Evolutionary conservation across 2,329 filamentous ascomycete species (phyloP).

Genomic region (Aspergillus nomiae): DNA sequence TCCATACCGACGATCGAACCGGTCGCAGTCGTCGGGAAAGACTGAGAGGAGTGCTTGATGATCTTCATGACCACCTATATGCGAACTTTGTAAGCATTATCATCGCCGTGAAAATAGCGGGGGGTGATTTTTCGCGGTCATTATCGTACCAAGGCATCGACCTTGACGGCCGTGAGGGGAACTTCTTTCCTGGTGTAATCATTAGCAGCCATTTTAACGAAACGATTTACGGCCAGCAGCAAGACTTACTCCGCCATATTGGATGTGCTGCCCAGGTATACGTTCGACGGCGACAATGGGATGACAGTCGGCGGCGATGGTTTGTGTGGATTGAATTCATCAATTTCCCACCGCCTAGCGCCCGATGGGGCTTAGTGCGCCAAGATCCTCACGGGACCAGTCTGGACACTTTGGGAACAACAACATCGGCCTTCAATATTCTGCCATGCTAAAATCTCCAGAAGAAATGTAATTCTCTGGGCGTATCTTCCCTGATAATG

Average conservation of each 20-base stretch:
- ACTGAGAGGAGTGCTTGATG: slow-evolving; percentile 88
- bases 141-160: slow-evolving; percentile 82
- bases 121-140: slow-evolving; percentile 34
- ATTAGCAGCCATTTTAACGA: slow-evolving; percentile 18
- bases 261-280: slow-evolving; percentile 25
- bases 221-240: background rate
- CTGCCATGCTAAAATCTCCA: background rate
- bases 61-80: slow-evolving; percentile 92
- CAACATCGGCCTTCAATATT: background rate
- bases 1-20: slow-evolving; percentile 95
- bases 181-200: slow-evolving; percentile 59
- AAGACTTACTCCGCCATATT: slow-evolving; percentile 37
- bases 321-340: slow-evolving; percentile 38
- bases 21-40: slow-evolving; percentile 85
- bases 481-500: background rate
- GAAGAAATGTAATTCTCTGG: background rate
- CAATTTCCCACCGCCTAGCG: slow-evolving; percentile 31
- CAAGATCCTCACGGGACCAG: slow-evolving; percentile 20
- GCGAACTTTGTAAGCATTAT: slow-evolving; percentile 28
- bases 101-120: slow-evolving; percentile 21
- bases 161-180: slow-evolving; percentile 83
- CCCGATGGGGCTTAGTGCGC: slow-evolving; percentile 27
- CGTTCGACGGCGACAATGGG: slow-evolving; percentile 21
- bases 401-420: background rate
- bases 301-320: slow-evolving; percentile 19